phyloP scores from a whole-genome alignment of 176 grass and related monocot genomes.

The Ananas comosus region DNA sequence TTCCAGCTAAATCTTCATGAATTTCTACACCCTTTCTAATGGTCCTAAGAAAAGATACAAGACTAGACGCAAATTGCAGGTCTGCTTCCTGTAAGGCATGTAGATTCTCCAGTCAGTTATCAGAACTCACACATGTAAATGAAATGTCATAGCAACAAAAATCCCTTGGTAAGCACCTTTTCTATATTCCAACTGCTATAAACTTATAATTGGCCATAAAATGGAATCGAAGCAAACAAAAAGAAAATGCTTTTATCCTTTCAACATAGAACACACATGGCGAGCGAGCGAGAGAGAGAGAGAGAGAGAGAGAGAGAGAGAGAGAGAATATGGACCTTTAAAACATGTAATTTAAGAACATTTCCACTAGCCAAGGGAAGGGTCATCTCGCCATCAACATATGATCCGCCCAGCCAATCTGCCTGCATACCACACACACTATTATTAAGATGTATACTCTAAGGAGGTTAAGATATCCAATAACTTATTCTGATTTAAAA shows the following conservation, averaged over 20 bases:
- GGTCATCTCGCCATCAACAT: constrained; percentile 52
- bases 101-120: constrained; percentile 2
- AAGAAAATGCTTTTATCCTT: too few relatives aligned
- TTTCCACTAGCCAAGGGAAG: constrained; percentile 70
- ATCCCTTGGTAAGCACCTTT: too few relatives aligned
- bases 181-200: too few relatives aligned
- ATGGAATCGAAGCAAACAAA: too few relatives aligned
- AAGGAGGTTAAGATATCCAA: neutral
- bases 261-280: neutral
- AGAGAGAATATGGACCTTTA: constrained; percentile 48
- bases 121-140: constrained; percentile 5
- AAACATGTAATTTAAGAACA: constrained; percentile 48
- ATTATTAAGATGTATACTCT: neutral
- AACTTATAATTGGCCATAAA: too few relatives aligned
- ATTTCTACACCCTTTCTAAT: constrained; percentile 47
- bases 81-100: constrained; percentile 70
- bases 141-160: neutral
- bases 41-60: constrained; percentile 58
- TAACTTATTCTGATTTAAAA: neutral
- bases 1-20: constrained; percentile 66
- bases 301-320: constrained; percentile 4
- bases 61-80: constrained; percentile 59
- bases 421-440: constrained; percentile 33
- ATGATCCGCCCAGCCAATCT: constrained; percentile 70
- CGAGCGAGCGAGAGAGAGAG: constrained; percentile 5